phyloP scores from a whole-genome alignment of 164 flowering plant species.

The Piper betle region DNA sequence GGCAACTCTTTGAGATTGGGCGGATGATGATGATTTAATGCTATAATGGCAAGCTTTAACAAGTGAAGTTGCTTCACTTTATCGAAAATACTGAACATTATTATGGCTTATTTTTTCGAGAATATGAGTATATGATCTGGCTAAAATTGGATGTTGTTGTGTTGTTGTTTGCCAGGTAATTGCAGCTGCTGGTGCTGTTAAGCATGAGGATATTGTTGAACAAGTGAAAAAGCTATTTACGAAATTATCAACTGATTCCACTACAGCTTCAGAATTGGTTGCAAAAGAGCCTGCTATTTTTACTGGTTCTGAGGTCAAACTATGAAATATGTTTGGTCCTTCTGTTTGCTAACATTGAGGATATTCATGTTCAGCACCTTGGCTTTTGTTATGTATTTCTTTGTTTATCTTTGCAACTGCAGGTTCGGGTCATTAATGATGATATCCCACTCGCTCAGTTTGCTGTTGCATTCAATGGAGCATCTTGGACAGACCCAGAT shows the following conservation, averaged over 20 bases:
- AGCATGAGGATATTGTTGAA: conserved; percentile 87
- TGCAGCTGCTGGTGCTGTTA: conserved; percentile 88
- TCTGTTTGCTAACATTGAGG: background rate
- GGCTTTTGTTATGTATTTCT: background rate
- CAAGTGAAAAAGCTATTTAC: conserved; percentile 74
- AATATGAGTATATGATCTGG: background rate
- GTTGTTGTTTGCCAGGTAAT: conserved; percentile 42
- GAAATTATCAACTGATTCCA: conserved; percentile 64
- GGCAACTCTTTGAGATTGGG: too few relatives aligned
- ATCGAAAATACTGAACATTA: too few relatives aligned
- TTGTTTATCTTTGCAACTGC: conserved; percentile 7
- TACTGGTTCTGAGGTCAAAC: conserved; percentile 93
- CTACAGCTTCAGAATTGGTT: conserved; percentile 68
- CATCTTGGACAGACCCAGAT: conserved; percentile 99
- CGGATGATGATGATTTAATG: too few relatives aligned
- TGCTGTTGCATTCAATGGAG: conserved; percentile 92
- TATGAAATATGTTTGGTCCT: conserved; percentile 1
- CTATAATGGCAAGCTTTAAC: too few relatives aligned
- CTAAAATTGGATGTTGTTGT: background rate
- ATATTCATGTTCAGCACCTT: background rate
- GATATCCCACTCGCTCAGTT: conserved; percentile 89
- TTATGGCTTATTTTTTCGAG: background rate
- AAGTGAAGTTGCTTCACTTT: too few relatives aligned
- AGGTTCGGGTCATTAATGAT: conserved; percentile 88
- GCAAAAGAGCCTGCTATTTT: conserved; percentile 65